phyloP scores from a whole-genome alignment of 106 monocot genomes.

The Platanthera guangdongensis region DNA sequence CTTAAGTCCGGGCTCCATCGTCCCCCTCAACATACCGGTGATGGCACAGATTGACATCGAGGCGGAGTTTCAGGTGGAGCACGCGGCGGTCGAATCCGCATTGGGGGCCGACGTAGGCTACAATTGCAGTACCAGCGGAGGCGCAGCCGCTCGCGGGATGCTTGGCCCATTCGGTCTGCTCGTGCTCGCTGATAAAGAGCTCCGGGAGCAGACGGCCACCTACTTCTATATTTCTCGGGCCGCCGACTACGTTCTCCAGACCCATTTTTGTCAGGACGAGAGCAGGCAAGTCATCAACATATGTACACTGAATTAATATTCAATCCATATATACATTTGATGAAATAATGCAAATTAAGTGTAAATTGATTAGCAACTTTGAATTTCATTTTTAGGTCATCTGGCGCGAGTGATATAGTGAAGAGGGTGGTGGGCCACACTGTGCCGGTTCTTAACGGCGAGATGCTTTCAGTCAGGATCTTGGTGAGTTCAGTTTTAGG shows the following conservation, averaged over 20 bases:
- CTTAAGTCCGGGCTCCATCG: slow-evolving; percentile 18
- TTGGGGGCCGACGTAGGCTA: slow-evolving; percentile 40
- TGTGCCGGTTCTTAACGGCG: slow-evolving; percentile 67
- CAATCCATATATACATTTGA: neutral
- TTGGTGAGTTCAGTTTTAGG: slow-evolving; percentile 19
- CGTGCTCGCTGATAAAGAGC: slow-evolving; percentile 33
- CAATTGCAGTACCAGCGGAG: slow-evolving; percentile 53
- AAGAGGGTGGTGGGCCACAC: slow-evolving; percentile 60
- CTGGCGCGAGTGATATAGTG: slow-evolving; percentile 43
- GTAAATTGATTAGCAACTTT: neutral
- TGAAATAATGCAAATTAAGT: no score
- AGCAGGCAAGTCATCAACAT: slow-evolving; percentile 10
- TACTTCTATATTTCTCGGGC: slow-evolving; percentile 48
- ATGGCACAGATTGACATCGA: slow-evolving; percentile 58
- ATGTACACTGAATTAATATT: neutral
- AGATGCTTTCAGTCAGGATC: slow-evolving; percentile 51
- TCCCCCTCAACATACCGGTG: slow-evolving; percentile 17
- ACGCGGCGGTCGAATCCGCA: slow-evolving; percentile 7
- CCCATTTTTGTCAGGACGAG: slow-evolving; percentile 73
- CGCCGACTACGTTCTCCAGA: slow-evolving; percentile 22
- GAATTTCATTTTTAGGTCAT: slow-evolving; percentile 40
- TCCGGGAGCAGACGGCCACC: slow-evolving; percentile 45
- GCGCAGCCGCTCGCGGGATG: slow-evolving; percentile 29
- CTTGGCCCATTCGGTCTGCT: slow-evolving; percentile 67
- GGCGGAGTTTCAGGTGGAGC: slow-evolving; percentile 41